A percentile compares a stretch with the other conserved stretches of the same genome.
These are phyloP conservation scores for Rhodotorula glutinis DNA, from an alignment of 1,284 basidiomycete genomes.

Conservation along the genomic window DNA sequence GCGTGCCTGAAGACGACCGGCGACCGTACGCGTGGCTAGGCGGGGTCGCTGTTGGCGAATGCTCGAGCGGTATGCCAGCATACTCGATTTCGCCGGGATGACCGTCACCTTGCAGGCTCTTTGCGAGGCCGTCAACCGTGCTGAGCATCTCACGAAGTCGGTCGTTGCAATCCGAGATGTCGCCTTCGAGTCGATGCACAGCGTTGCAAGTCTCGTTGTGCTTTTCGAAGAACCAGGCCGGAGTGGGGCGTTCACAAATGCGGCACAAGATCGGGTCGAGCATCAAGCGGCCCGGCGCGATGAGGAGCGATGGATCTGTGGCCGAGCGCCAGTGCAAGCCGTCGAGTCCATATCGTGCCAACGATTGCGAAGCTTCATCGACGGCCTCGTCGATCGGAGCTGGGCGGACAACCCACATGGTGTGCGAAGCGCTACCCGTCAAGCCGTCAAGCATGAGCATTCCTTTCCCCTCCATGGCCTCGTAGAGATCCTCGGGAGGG, in stretches of 20 bases:
- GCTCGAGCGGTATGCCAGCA: constrained; percentile 76
- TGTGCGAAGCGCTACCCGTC: constrained; percentile 81
- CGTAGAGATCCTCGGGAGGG: constrained; percentile 44
- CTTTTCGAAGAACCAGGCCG: constrained; percentile 99
- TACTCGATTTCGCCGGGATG: constrained; percentile 55
- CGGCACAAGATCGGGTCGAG: constrained; percentile 89
- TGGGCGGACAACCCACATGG: constrained; percentile 98
- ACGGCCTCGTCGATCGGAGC: constrained; percentile 36
- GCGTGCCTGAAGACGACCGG: constrained; percentile 6
- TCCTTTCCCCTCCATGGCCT: constrained; percentile 86
- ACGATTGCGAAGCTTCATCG: constrained; percentile 45
- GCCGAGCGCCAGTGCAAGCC: constrained; percentile 38
- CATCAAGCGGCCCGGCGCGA: constrained; percentile 68
- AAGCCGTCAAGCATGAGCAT: constrained; percentile 90
- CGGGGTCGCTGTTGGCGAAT: constrained; percentile 41
- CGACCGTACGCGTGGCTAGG: constrained; percentile 33
- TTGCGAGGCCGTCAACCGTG: constrained; percentile 70
- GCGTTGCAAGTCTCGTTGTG: constrained; percentile 99
- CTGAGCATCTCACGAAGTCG: constrained; percentile 78
- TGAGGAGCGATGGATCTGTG: constrained; percentile 46
- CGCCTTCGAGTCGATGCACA: constrained; percentile 91
- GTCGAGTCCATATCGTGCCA: constrained; percentile 56
- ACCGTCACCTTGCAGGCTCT: constrained; percentile 53
- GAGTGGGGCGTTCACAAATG: constrained; percentile 94
- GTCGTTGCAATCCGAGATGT: constrained; percentile 91